These are phyloP conservation scores for Pythium periplocum DNA, from an alignment of 352 stramenopile species.

Conservation along the genomic window DNA sequence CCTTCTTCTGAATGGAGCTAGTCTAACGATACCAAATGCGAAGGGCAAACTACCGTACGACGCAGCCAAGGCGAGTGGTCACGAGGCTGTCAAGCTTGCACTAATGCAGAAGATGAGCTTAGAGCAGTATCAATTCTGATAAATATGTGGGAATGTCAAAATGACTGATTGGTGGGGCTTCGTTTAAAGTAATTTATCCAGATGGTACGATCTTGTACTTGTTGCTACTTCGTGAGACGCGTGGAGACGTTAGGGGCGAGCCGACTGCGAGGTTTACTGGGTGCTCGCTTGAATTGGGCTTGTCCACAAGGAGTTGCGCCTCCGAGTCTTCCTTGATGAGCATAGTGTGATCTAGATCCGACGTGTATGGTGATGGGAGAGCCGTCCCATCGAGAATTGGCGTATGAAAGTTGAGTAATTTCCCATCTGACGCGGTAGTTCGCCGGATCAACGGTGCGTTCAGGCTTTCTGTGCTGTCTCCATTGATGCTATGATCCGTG, in stretches of 20 bases:
- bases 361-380: no score
- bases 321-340: no score
- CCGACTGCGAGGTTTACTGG: slow-evolving; percentile 1
- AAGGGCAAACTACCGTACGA: slow-evolving; percentile 51
- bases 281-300: neutral
- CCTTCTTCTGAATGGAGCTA: slow-evolving; percentile 74
- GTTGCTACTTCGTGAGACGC: slow-evolving; percentile 6
- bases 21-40: slow-evolving; percentile 42
- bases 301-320: no score
- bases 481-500: no score
- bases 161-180: no score
- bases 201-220: slow-evolving; percentile 32
- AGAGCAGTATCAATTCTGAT: slow-evolving; percentile 54
- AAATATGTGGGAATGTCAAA: neutral
- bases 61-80: slow-evolving; percentile 46
- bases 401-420: no score
- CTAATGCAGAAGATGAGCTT: slow-evolving; percentile 73
- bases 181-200: slow-evolving; percentile 1
- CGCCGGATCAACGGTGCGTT: no score
- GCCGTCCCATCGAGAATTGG: no score
- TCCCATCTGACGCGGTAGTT: no score
- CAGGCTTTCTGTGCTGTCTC: no score
- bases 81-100: slow-evolving; percentile 54
- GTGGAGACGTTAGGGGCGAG: slow-evolving; percentile 10
- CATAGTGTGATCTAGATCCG: no score